These are phyloP conservation scores for Berkeleyomyces rouxiae DNA, from an alignment of 2,329 filamentous ascomycete genomes.

Conservation along the genomic window DNA sequence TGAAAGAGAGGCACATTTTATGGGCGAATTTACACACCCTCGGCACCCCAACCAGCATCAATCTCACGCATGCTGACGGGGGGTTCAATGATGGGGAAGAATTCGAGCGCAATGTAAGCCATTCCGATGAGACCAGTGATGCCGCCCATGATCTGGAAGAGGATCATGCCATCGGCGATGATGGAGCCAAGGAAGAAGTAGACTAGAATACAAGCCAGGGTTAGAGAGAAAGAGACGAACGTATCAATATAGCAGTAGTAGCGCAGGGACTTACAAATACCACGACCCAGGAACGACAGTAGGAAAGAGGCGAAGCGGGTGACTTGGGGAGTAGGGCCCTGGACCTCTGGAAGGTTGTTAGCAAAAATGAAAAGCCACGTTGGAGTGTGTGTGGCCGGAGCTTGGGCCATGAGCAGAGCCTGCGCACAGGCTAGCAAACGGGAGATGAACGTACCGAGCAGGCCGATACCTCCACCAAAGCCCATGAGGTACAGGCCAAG, in stretches of 20 bases:
- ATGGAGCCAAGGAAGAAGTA: conserved; percentile 91
- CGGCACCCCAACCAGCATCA: conserved; percentile 59
- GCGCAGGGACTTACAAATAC: conserved; percentile 55
- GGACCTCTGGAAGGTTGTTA: conserved; percentile 47
- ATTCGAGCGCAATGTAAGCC: conserved; percentile 60
- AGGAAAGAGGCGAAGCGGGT: conserved; percentile 92
- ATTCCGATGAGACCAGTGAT: conserved; percentile 66
- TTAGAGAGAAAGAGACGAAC: background rate
- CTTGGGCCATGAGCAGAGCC: background rate
- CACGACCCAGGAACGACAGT: conserved; percentile 92
- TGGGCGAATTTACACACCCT: conserved; percentile 43
- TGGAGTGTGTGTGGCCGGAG: background rate
- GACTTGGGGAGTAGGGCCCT: conserved; percentile 72
- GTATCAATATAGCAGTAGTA: background rate
- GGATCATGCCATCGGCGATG: conserved; percentile 49
- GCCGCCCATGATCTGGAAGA: conserved; percentile 60
- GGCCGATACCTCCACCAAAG: conserved; percentile 65
- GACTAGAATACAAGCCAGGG: conserved; percentile 36
- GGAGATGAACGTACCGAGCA: conserved; percentile 34
- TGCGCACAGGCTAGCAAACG: background rate
- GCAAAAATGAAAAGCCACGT: background rate
- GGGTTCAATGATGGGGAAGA: conserved; percentile 62
- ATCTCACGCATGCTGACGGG: conserved; percentile 69
- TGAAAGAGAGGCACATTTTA: too few species aligned
- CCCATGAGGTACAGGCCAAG: conserved; percentile 76